Conservation (phyloP, 768 basidiomycete genomes). For the Kwoniella dendrophila region DNA sequence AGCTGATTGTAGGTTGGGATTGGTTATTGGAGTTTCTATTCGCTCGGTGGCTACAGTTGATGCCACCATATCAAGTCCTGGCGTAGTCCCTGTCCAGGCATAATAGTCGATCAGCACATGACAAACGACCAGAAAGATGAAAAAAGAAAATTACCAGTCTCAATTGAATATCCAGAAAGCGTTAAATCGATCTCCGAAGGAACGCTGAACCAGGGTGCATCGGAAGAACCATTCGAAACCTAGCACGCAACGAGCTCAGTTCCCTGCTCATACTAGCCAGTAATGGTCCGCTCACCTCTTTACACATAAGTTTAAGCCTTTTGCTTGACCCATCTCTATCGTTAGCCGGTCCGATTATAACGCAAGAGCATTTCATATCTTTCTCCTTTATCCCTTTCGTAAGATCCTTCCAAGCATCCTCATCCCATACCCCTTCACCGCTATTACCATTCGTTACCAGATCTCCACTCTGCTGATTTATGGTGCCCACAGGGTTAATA, state of each 20-base stretch:
- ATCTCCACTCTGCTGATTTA: background rate
- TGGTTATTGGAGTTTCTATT: slow-evolving; percentile 21
- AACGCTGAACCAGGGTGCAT: slow-evolving; percentile 33
- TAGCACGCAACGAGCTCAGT: background rate
- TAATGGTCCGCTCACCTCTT: slow-evolving; percentile 19
- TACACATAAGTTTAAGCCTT: slow-evolving; percentile 21
- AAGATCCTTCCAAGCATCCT: slow-evolving; percentile 22
- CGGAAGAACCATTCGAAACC: slow-evolving; percentile 11
- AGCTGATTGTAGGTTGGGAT: slow-evolving; percentile 13
- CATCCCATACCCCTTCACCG: slow-evolving; percentile 27
- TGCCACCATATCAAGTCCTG: slow-evolving; percentile 22
- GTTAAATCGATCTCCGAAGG: slow-evolving; percentile 20
- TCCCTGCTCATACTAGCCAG: background rate
- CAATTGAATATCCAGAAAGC: slow-evolving; percentile 24
- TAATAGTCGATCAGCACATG: background rate
- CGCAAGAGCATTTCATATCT: slow-evolving; percentile 29
- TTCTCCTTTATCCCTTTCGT: slow-evolving; percentile 15
- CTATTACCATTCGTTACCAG: background rate
- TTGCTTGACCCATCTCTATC: slow-evolving; percentile 13
- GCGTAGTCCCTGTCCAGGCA: slow-evolving; percentile 4
- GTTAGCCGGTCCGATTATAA: slow-evolving; percentile 11
- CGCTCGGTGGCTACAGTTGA: slow-evolving; percentile 24
- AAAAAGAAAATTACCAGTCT: slow-evolving; percentile 13
- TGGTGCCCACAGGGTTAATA: background rate
- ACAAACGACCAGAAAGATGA: background rate